phyloP scores from a whole-genome alignment of 805 yeast species.

The Komagataella ulmi region DNA sequence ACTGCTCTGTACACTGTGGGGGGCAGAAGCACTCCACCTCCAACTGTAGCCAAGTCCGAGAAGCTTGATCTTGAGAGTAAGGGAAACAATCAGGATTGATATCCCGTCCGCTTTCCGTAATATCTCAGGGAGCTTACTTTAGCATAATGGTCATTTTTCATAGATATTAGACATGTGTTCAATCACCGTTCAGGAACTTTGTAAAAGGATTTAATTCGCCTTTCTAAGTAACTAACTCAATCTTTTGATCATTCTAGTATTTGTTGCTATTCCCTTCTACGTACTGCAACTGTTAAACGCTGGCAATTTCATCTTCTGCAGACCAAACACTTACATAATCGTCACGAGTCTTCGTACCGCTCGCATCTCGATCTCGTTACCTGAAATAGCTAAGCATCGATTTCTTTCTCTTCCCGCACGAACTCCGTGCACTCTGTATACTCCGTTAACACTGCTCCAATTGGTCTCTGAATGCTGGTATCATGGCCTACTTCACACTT shows the following conservation, averaged over 20 bases:
- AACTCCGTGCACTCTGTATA: not conserved
- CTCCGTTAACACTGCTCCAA: no score
- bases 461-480: not conserved
- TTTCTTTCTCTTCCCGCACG: not conserved
- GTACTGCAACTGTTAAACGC: no score
- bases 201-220: no score
- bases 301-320: no score
- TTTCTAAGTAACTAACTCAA: no score
- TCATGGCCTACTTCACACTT: conserved; percentile 3
- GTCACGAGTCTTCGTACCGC: not conserved
- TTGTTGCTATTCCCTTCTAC: no score
- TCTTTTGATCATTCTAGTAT: no score
- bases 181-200: not conserved
- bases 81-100: not conserved
- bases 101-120: not conserved
- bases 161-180: not conserved
- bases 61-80: not conserved
- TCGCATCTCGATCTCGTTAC: not conserved
- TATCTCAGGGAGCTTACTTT: not conserved
- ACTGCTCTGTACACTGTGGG: conserved; percentile 28
- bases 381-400: not conserved
- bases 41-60: not conserved
- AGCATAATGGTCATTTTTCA: not conserved
- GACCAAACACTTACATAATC: not conserved
- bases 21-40: not conserved